Conservation (phyloP, 2,329 filamentous ascomycete genomes). For the Hirsutella rhossiliensis region DNA sequence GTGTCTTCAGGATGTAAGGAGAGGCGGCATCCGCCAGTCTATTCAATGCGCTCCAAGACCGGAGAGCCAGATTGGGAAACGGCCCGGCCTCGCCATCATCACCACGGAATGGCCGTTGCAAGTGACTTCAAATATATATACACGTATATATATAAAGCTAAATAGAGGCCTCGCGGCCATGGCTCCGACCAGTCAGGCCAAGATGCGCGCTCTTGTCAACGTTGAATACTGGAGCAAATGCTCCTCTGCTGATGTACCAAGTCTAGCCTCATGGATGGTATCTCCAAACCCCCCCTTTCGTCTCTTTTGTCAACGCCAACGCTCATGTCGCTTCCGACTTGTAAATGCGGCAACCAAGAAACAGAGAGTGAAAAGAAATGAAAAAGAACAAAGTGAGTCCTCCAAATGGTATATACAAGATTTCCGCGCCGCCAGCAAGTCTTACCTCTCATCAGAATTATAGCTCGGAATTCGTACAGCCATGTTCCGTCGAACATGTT, state of each 20-base stretch:
- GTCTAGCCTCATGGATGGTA: constrained; percentile 7
- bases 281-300: constrained; percentile 5
- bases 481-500: constrained; percentile 7
- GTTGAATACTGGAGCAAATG: neutral
- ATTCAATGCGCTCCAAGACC: neutral
- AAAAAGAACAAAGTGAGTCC: constrained; percentile 8
- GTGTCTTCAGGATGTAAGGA: constrained; percentile 68
- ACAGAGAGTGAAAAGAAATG: constrained; percentile 6
- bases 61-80: no score
- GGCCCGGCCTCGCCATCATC: no score
- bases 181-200: neutral
- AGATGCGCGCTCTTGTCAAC: neutral
- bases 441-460: constrained; percentile 4
- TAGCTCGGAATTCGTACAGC: neutral
- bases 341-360: constrained; percentile 12
- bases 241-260: neutral
- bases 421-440: constrained; percentile 6
- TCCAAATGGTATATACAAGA: constrained; percentile 14
- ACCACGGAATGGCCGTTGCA: neutral
- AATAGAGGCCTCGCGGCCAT: neutral
- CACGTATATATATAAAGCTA: neutral
- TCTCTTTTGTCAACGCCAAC: constrained; percentile 14
- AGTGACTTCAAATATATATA: neutral
- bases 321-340: constrained; percentile 16
- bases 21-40: no score